A percentile compares a stretch with the other conserved stretches of the same genome.
phyloP scores from a whole-genome alignment of 2,329 filamentous ascomycete species.

The Neospermospora avenae region DNA sequence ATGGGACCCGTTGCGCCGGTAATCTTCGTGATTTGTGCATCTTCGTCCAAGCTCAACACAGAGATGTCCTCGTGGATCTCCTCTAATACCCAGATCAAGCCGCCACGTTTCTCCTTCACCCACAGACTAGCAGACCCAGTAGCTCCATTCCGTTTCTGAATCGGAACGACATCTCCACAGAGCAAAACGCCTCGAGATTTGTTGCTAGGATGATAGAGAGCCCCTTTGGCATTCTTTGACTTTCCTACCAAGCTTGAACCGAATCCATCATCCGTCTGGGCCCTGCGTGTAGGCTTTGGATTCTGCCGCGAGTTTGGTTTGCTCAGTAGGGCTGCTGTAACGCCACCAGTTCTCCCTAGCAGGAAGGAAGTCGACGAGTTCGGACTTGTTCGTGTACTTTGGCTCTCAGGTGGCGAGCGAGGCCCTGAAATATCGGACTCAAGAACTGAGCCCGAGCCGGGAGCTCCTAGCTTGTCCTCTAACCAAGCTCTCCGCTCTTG shows the following conservation, averaged over 20 bases:
- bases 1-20: conserved; percentile 79
- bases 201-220: conserved; percentile 56
- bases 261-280: conserved; percentile 62
- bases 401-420: conserved; percentile 20
- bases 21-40: conserved; percentile 67
- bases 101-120: conserved; percentile 96
- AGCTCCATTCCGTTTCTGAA: conserved; percentile 89
- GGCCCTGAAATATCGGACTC: conserved; percentile 23
- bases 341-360: conserved; percentile 63
- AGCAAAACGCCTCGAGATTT: conserved; percentile 86
- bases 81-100: conserved; percentile 95
- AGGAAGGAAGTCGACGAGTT: conserved; percentile 52
- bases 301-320: conserved; percentile 62
- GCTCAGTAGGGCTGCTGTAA: conserved; percentile 83
- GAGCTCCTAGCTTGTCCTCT: conserved; percentile 74
- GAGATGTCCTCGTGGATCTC: conserved; percentile 96
- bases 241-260: conserved; percentile 42
- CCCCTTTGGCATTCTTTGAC: conserved; percentile 47
- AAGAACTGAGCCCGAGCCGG: conserved; percentile 45
- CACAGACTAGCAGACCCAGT: conserved; percentile 92
- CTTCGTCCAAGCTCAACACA: conserved; percentile 70
- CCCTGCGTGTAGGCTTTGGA: conserved; percentile 46
- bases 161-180: conserved; percentile 97
- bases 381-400: conserved; percentile 32
- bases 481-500: conserved; percentile 87